Evolutionary conservation across 192 early-diverging fungal species (phyloP), one percentile per base, ranked within the genome.

Genomic region (Backusella macrospora): DNA sequence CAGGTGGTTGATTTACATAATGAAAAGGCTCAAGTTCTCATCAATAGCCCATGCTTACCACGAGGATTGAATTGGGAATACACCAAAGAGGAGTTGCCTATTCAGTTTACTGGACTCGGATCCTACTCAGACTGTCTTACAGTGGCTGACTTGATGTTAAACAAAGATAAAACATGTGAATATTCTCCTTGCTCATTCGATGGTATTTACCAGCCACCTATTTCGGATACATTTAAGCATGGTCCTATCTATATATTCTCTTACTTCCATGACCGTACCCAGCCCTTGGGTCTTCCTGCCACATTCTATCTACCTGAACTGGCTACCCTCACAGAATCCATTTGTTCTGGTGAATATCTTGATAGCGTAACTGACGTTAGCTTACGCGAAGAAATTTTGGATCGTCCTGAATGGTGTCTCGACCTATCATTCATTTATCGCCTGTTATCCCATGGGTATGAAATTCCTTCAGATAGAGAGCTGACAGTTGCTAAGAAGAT

Each of bases 201-300:
- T 70, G 95, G 95, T 62, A 86, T 94, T 6, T 91, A 94, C 80
- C 91, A 93, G 80, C 95, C 95, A 6, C 76, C 74, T 13, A 78
- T 95, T 37, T 68, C 73, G 13, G 67, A 83, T 62, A 80, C 85
- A 13, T 94, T 94, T 83, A 80, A 83, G 16, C 64, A 74, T 6
- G 84, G 89, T 71, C 93, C 92, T 6, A 90, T 96, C 67, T 94
- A 93, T 80, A 91, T 92, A 14, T 94, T 96, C 78, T 93, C 91
- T 52, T 96, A 94, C 85, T 95, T 96, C 76, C 94, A 90, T 81
- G 95, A 96, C 77, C 88, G 91, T 71, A 90, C 88, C 0, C 81
- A 83, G 45, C 89, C 89, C 7, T 82, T 92, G 16, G 86, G 85
- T 38, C 70, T 91, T 34, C 80, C 77, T 59, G 81, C 81, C 59